These are phyloP conservation scores for Claviceps africana DNA, from an alignment of 2,329 filamentous ascomycete genomes.

Conservation along the genomic window DNA sequence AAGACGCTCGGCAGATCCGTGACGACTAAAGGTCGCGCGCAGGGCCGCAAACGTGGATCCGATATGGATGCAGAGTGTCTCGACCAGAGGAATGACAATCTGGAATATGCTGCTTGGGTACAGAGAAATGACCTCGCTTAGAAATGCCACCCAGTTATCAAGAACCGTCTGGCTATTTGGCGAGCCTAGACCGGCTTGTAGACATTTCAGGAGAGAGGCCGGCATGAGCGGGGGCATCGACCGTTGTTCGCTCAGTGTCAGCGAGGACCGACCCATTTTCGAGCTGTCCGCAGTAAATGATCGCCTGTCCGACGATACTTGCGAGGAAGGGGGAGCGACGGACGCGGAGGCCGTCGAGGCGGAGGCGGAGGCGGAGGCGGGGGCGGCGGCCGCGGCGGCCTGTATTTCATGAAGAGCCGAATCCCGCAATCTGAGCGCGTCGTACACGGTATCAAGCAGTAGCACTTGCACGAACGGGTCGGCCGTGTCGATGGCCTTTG, in stretches of 20 bases:
- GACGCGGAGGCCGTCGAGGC: too few relatives aligned
- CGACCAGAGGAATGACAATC: constrained; percentile 77
- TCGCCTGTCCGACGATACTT: constrained; percentile 32
- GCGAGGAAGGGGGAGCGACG: too few relatives aligned
- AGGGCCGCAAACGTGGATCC: constrained; percentile 57
- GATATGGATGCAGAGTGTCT: constrained; percentile 74
- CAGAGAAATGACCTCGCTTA: constrained; percentile 69
- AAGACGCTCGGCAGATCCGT: neutral
- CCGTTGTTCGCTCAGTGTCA: constrained; percentile 17
- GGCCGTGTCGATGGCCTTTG: constrained; percentile 41
- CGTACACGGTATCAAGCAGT: constrained; percentile 64
- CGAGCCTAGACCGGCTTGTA: constrained; percentile 70
- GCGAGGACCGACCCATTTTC: constrained; percentile 25
- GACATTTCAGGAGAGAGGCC: constrained; percentile 62
- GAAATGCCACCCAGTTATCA: constrained; percentile 82
- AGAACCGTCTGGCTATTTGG: constrained; percentile 59
- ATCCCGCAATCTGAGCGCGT: constrained; percentile 53
- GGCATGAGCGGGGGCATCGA: constrained; percentile 36
- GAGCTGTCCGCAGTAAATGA: constrained; percentile 27
- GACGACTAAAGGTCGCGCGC: constrained; percentile 43
- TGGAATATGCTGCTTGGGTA: constrained; percentile 81
- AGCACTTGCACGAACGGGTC: constrained; percentile 64
- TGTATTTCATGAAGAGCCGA: constrained; percentile 25
- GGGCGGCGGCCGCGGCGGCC: constrained; percentile 13
- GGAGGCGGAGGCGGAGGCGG: too few relatives aligned